A percentile compares a stretch with the other conserved stretches of the same genome.
Evolutionary conservation across 2,329 filamentous ascomycete species (phyloP).

Genomic region (Neofusicoccum umdonicola): DNA sequence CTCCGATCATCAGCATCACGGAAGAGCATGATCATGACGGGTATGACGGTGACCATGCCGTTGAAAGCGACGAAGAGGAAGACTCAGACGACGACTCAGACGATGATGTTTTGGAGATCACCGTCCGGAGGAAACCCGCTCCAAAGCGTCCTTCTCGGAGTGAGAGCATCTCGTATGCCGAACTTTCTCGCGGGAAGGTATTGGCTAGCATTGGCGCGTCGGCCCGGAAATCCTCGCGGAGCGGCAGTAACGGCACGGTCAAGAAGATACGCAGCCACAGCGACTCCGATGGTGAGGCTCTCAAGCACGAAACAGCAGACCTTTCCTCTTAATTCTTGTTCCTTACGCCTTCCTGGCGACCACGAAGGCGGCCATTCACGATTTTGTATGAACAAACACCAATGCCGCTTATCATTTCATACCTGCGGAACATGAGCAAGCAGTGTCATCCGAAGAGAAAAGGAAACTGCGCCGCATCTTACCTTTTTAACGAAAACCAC

Average conservation of each 20-base stretch:
- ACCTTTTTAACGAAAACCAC: slow-evolving; percentile 2
- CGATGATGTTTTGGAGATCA: slow-evolving; percentile 39
- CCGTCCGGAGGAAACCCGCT: slow-evolving; percentile 17
- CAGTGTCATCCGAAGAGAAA: not conserved
- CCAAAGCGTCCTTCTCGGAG: slow-evolving; percentile 22
- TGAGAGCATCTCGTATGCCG: slow-evolving; percentile 37
- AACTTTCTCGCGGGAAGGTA: slow-evolving; percentile 31
- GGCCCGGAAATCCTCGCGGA: slow-evolving; percentile 38
- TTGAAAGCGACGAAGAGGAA: slow-evolving; percentile 42
- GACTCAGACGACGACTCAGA: slow-evolving; percentile 39
- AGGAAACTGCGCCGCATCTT: not conserved
- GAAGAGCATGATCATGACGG: slow-evolving; percentile 31
- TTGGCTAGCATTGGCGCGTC: slow-evolving; percentile 27
- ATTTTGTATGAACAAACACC: slow-evolving; percentile 1
- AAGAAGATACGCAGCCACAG: slow-evolving; percentile 41
- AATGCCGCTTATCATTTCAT: not conserved
- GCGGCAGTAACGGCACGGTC: slow-evolving; percentile 51
- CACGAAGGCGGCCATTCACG: not conserved
- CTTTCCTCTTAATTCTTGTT: not conserved
- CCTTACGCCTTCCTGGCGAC: not conserved
- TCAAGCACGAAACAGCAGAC: slow-evolving; percentile 4
- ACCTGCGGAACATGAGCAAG: not conserved
- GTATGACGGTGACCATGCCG: slow-evolving; percentile 39
- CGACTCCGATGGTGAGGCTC: slow-evolving; percentile 14
- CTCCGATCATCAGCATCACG: not conserved